These are phyloP conservation scores for Penicillium freii DNA, from an alignment of 2,329 filamentous ascomycete genomes.

Conservation along the genomic window DNA sequence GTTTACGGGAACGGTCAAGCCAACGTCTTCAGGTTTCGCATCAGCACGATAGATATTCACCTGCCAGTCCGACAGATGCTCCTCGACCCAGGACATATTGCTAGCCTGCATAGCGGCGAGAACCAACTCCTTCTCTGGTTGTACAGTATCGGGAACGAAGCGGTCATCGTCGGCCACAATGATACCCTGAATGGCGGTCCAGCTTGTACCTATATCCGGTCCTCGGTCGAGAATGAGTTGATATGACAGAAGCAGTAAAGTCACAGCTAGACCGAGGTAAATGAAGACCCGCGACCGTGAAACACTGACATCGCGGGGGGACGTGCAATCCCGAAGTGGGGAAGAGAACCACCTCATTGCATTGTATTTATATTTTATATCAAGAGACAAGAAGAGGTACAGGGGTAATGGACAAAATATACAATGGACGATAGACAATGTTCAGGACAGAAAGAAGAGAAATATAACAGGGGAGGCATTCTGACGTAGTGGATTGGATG, in stretches of 20 bases:
- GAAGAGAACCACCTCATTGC: slow-evolving; percentile 5
- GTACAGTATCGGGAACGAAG: neutral
- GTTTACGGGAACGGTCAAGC: slow-evolving; percentile 46
- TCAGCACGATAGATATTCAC: slow-evolving; percentile 45
- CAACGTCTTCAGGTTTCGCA: slow-evolving; percentile 30
- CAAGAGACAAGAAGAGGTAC: neutral
- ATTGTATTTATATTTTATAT: slow-evolving; percentile 1
- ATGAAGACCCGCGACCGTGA: slow-evolving; percentile 16
- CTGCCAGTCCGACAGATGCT: slow-evolving; percentile 18
- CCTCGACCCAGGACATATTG: slow-evolving; percentile 25
- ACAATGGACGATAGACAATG: neutral
- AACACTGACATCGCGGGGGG: neutral
- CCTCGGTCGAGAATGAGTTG: slow-evolving; percentile 21
- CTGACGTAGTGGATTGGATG: slow-evolving; percentile 4
- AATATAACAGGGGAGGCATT: neutral
- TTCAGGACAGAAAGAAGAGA: neutral
- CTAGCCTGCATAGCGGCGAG: slow-evolving; percentile 21
- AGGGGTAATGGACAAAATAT: too few relatives aligned
- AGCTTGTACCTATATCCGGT: slow-evolving; percentile 1
- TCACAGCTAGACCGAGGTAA: slow-evolving; percentile 15
- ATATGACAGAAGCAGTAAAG: slow-evolving; percentile 19
- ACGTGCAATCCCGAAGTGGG: neutral
- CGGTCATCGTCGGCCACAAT: neutral
- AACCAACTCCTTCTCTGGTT: slow-evolving; percentile 18
- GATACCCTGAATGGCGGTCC: slow-evolving; percentile 1